phyloP scores from a whole-genome alignment of 2,329 filamentous ascomycete genomes.

The Penicillium expansum region DNA sequence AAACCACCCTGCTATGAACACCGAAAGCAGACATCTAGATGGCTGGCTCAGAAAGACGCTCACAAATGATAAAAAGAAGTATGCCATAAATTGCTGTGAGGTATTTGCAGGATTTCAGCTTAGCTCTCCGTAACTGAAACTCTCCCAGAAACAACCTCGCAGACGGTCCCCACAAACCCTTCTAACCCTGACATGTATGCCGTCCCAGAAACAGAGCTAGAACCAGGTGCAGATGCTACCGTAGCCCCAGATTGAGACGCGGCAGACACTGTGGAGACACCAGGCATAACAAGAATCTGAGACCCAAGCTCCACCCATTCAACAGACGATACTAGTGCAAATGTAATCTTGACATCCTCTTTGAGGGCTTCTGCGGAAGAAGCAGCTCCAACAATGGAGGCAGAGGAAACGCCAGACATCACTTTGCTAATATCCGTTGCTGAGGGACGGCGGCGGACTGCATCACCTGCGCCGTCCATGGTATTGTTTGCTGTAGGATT shows the following conservation, averaged over 20 bases:
- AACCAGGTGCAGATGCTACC: slow-evolving; percentile 49
- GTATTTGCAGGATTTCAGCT: background rate
- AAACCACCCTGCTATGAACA: background rate
- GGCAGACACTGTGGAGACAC: slow-evolving; percentile 45
- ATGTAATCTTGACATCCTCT: slow-evolving; percentile 48
- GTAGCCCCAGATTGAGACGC: slow-evolving; percentile 47
- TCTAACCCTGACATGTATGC: slow-evolving; percentile 54
- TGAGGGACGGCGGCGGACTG: slow-evolving; percentile 8
- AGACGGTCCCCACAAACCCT: slow-evolving; percentile 57
- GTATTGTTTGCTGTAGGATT: slow-evolving; percentile 1
- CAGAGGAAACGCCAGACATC: slow-evolving; percentile 15
- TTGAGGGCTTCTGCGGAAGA: slow-evolving; percentile 18
- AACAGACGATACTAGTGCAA: slow-evolving; percentile 56
- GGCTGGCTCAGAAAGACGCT: background rate
- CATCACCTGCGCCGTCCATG: background rate
- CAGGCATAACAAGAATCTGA: slow-evolving; percentile 60
- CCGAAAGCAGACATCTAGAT: background rate
- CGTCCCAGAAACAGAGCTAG: slow-evolving; percentile 37
- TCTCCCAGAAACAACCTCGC: slow-evolving; percentile 29
- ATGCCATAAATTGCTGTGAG: background rate
- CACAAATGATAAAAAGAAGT: background rate
- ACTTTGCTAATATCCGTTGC: slow-evolving; percentile 30
- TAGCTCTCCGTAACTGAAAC: slow-evolving; percentile 2
- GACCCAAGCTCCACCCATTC: slow-evolving; percentile 59
- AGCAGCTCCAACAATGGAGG: background rate